Evolutionary conservation across 345 rosid species (phyloP).

Genomic region (Bruguiera gymnorhiza): DNA sequence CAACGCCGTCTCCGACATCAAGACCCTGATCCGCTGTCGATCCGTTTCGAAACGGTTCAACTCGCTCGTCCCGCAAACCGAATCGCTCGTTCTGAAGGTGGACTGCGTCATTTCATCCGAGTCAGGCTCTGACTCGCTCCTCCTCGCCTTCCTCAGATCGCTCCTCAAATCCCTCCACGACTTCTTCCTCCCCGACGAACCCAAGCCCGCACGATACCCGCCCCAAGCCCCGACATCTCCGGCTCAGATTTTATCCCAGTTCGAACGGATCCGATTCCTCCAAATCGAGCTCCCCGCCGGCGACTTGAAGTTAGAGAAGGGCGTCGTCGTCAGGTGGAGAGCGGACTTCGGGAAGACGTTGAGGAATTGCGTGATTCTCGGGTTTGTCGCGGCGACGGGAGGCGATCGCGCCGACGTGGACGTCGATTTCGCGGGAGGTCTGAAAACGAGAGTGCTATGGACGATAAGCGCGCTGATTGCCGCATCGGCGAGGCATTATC

Average conservation of each 20-base stretch:
- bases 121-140: conserved; percentile 25
- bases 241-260: conserved; percentile 33
- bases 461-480: conserved; percentile 47
- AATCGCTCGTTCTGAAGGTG: conserved; percentile 41
- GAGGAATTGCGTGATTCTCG: conserved; percentile 42
- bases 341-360: conserved; percentile 40
- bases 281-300: conserved; percentile 43
- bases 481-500: conserved; percentile 41
- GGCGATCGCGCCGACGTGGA: conserved; percentile 12
- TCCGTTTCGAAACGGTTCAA: conserved; percentile 51
- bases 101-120: conserved; percentile 46
- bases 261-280: conserved; percentile 36
- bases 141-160: conserved; percentile 28
- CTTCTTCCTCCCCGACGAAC: conserved; percentile 17
- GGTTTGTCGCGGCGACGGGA: conserved; percentile 11
- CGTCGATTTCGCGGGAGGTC: conserved; percentile 25
- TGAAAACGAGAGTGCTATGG: conserved; percentile 53
- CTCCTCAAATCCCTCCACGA: conserved; percentile 25
- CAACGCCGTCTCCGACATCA: conserved; percentile 46
- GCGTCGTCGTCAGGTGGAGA: conserved; percentile 34
- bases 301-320: conserved; percentile 31
- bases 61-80: conserved; percentile 42
- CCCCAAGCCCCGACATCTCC: conserved; percentile 24
- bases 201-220: neutral
- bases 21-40: conserved; percentile 41